phyloP scores from a whole-genome alignment of 805 yeast genomes.

The Jamesozyma gamospora region DNA sequence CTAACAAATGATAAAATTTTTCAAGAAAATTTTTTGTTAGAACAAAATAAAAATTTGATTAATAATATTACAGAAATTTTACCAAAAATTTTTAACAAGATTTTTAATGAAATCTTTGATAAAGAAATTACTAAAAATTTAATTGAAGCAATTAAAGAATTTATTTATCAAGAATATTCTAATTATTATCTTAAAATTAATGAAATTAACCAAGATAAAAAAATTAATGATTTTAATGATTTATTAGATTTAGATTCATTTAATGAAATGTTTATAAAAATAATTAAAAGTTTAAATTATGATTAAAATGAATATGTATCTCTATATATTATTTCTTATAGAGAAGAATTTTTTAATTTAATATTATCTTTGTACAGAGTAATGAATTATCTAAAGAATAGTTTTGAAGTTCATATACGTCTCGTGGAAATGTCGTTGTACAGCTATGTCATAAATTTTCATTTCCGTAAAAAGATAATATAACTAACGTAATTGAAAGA shows the following conservation, averaged over 20 bases:
- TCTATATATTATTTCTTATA: no score
- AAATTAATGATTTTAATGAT: conserved; percentile 24
- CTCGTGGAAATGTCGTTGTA: no score
- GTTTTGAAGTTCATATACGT: no score
- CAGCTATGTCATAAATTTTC: no score
- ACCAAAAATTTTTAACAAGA: conserved; percentile 45
- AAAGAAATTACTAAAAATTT: conserved; percentile 39
- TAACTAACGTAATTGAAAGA: no score
- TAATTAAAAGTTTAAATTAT: conserved; percentile 16
- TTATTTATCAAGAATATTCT: conserved; percentile 49
- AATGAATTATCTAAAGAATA: no score
- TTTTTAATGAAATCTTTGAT: conserved; percentile 49
- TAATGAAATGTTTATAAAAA: conserved; percentile 20
- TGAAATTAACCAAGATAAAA: conserved; percentile 18
- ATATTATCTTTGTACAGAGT: no score
- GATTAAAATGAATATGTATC: no score
- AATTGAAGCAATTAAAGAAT: conserved; percentile 57
- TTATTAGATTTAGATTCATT: conserved; percentile 59
- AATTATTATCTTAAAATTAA: conserved; percentile 34
- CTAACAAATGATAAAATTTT: conserved; percentile 17
- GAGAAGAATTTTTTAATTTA: no score
- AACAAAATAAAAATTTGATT: conserved; percentile 34
- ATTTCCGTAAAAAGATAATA: no score
- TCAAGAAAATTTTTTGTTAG: conserved; percentile 3
- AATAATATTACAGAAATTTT: conserved; percentile 43